Conservation (phyloP, 1,284 basidiomycete genomes). For the Apiotrichum mycotoxinovorans region DNA sequence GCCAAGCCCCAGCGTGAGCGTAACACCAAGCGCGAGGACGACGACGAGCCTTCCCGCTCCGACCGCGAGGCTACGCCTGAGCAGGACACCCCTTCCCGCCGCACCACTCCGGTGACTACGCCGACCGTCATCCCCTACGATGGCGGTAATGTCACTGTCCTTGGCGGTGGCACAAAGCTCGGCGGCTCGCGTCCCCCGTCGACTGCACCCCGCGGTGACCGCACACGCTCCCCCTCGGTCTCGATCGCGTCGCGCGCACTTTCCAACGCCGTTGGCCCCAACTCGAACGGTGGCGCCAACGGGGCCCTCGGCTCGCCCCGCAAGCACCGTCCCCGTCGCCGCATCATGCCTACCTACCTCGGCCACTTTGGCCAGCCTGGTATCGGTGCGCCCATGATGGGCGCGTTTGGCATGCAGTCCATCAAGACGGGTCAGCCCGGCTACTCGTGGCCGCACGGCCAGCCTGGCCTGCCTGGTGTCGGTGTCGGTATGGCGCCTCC, state of each 20-base stretch:
- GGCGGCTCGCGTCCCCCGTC: slow-evolving; percentile 43
- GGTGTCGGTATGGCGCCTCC: slow-evolving; percentile 33
- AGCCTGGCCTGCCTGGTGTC: slow-evolving; percentile 18
- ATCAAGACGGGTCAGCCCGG: slow-evolving; percentile 11
- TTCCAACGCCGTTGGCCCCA: slow-evolving; percentile 34
- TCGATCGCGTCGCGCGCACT: slow-evolving; percentile 43
- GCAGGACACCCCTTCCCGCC: slow-evolving; percentile 7
- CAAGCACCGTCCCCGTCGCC: slow-evolving; percentile 39
- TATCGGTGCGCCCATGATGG: slow-evolving; percentile 40
- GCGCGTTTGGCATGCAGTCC: slow-evolving; percentile 32
- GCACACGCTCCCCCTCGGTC: slow-evolving; percentile 43
- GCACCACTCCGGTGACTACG: slow-evolving; percentile 6
- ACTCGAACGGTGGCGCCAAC: slow-evolving; percentile 28
- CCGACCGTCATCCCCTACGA: slow-evolving; percentile 49
- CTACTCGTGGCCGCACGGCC: slow-evolving; percentile 14
- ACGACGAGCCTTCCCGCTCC: slow-evolving; percentile 8
- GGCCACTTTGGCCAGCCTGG: slow-evolving; percentile 44
- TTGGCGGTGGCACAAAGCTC: slow-evolving; percentile 51
- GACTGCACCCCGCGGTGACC: slow-evolving; percentile 23
- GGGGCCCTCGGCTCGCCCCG: slow-evolving; percentile 13
- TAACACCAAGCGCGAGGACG: slow-evolving; percentile 11
- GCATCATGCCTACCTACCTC: slow-evolving; percentile 48
- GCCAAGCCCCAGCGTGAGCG: slow-evolving; percentile 10
- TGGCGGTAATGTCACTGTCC: slow-evolving; percentile 51
- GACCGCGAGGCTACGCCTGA: slow-evolving; percentile 9